These are phyloP conservation scores for Gnaphalium uliginosum DNA, from an alignment of 129 eudicot genomes.

Conservation along the genomic window DNA sequence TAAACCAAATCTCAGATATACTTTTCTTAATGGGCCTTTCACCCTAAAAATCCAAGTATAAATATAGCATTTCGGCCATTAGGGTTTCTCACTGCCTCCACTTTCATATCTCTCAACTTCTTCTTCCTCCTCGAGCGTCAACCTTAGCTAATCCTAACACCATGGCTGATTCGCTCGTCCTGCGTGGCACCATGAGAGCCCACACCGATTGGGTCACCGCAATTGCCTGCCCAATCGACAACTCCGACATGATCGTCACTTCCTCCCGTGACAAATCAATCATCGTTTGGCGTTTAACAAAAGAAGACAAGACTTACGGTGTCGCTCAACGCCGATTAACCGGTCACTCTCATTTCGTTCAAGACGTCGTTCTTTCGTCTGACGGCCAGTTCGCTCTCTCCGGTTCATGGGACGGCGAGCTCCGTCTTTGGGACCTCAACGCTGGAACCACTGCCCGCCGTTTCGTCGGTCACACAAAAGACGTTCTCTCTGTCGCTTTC, in stretches of 20 bases:
- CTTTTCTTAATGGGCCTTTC: slow-evolving; percentile 8
- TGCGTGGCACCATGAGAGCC: slow-evolving; percentile 74
- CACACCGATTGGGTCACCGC: slow-evolving; percentile 85
- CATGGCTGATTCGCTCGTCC: slow-evolving; percentile 56
- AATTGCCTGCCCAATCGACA: slow-evolving; percentile 73
- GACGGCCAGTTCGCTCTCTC: slow-evolving; percentile 84
- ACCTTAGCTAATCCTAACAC: not conserved
- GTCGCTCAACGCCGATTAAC: slow-evolving; percentile 68
- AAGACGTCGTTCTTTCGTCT: slow-evolving; percentile 81
- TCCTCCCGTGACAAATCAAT: slow-evolving; percentile 72
- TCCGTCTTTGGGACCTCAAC: slow-evolving; percentile 73
- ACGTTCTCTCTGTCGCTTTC: slow-evolving; percentile 70
- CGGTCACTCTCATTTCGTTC: slow-evolving; percentile 80
- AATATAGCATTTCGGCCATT: not conserved
- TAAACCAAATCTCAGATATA: not conserved
- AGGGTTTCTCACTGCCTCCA: slow-evolving; percentile 33
- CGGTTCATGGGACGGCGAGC: slow-evolving; percentile 84
- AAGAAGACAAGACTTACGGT: slow-evolving; percentile 57
- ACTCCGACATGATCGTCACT: slow-evolving; percentile 71
- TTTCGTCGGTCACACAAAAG: slow-evolving; percentile 77
- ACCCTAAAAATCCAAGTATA: slow-evolving; percentile 36
- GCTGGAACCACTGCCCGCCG: slow-evolving; percentile 74
- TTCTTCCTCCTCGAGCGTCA: not conserved
- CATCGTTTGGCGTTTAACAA: slow-evolving; percentile 57
- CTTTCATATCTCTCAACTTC: slow-evolving; percentile 12